Percentiles rank a stretch among this genome's conserved stretches.
phyloP scores from a whole-genome alignment of 1,284 basidiomycete species.

The Cutaneotrichosporon arboriforme region DNA sequence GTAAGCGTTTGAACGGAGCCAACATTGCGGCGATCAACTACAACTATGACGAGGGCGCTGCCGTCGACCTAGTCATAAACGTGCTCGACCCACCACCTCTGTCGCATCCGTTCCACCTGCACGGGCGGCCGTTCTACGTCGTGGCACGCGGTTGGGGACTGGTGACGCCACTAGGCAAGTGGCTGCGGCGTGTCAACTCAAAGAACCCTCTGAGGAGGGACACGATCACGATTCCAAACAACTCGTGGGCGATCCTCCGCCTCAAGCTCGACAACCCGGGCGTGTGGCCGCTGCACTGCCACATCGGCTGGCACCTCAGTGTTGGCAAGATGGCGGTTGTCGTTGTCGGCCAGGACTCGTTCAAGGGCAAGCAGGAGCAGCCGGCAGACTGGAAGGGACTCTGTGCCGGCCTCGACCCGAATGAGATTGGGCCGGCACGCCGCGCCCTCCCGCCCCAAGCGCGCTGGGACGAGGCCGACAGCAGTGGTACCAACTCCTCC shows the following conservation, averaged over 20 bases:
- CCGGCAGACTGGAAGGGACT: slow-evolving; percentile 7
- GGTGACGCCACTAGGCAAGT: slow-evolving; percentile 20
- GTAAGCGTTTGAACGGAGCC: slow-evolving; percentile 12
- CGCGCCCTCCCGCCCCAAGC: background rate
- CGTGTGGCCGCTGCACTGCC: slow-evolving; percentile 28
- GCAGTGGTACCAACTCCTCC: no score
- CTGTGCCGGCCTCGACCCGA: background rate
- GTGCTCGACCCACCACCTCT: slow-evolving; percentile 32
- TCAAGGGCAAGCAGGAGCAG: background rate
- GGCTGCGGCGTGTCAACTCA: slow-evolving; percentile 20
- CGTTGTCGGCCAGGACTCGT: background rate
- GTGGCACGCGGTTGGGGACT: slow-evolving; percentile 38
- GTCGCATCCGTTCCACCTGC: slow-evolving; percentile 44
- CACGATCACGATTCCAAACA: slow-evolving; percentile 31
- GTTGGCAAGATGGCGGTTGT: slow-evolving; percentile 17
- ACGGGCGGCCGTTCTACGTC: slow-evolving; percentile 31
- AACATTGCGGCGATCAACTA: slow-evolving; percentile 23
- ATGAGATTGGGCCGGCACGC: slow-evolving; percentile 3
- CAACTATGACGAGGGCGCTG: slow-evolving; percentile 19
- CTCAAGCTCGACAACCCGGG: slow-evolving; percentile 25
- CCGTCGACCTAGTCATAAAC: slow-evolving; percentile 30
- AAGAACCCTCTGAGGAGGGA: slow-evolving; percentile 46
- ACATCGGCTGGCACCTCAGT: slow-evolving; percentile 28
- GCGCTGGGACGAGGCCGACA: no score
- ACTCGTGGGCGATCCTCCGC: slow-evolving; percentile 27